Base-by-base conservation (phyloP, 2,329 filamentous ascomycete genomes). In the Diaporthe sp. region DNA sequence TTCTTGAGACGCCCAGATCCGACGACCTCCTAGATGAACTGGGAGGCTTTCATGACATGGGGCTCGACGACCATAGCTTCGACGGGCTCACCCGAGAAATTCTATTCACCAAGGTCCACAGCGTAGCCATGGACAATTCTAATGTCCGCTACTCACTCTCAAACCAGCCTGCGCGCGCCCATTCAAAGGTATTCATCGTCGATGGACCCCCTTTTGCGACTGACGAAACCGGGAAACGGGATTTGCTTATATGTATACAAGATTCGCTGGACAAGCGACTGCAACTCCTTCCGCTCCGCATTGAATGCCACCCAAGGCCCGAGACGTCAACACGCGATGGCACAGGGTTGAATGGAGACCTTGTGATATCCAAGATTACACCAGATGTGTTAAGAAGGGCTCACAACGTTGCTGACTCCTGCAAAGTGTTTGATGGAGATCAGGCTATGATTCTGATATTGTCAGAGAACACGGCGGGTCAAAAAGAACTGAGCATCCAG, bases 41-140 rank as follows among this genome's bases (percentile, higher is more conserved):
- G 22, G 92, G 94, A 78, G 92, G 92, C 0, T 92, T 95, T 73
- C 89, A 93, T 79, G 93, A 88, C 76, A 94, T 94, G 90, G 93
- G 91, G 1, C 86, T 95, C 31, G 92, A 94, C 72, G 93, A 94
- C 80, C 89, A 92, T n/a, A 90, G 91, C 76, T 91, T 93, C 76
- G 93, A 94, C 75, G 92, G 93, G 0, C 85, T 96, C 12, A 89
- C 91, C 22, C 92, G 93, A 75, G 94, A 96, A 81, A 88, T 96
- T n/a, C 83, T 93, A 15, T 89, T 96, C 68, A 90, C 89, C 22
- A 94, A 93, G 79, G 89, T 96, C 39, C 92, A 94, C 78, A 93
- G 88, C 76, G 90, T 94, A 74, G 86, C 92, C 7, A 85, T 92
- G 81, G 87, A 93, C 74, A 90, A 90, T 79, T 87, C 86, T 58